Base-by-base conservation (phyloP, 148 eudicot species). In the Rhododendron henanense region DNA sequence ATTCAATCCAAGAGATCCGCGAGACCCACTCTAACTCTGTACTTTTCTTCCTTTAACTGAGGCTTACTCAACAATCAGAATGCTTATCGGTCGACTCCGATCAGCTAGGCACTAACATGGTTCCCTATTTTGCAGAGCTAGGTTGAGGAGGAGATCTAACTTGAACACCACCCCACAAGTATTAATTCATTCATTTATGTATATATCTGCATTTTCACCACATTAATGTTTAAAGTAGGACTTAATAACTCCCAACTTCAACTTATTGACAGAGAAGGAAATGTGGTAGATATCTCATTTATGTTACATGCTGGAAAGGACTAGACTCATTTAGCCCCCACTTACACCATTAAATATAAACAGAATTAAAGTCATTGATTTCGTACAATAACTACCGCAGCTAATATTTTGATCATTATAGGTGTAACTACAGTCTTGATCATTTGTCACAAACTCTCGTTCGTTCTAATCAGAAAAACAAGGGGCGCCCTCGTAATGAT, bases 371-470 rank as follows among this genome's bases (percentile, higher is more conserved):
- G 10, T 67, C 14, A 13, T 2, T 13, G 15, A 25, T 65, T 65
- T 65, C 69, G 28, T 67, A 23, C 33, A 67, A 67, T 28, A n/a
- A 21, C 16, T 69, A 69, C 33, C 8, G 7, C 71, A 63, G 10
- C 33, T 4, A 31, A 71, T 47, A 37, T 21, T 73, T 51, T 2
- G 16, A 51, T 51, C 55, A 11, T 73, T 73, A 63, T 63, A 48
- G 51, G 57, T 35, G 8, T 15, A 37, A 83, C 75, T 14, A 41
- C 31, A 67, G 57, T 83, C 85, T 73, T 74, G n/a, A 48, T 50
- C 14, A 50, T 35, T 50, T 74, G 85, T 84, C 79, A 74, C 78
- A 31, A 31, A 16, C 74, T 84, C 55, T 53, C 61, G 31, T 35
- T 51, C n/a, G 16, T 11, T 51, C 45, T 51, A 37, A 18, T 76